Percentiles rank a stretch among this genome's conserved stretches.
These are phyloP conservation scores for Bromus sterilis DNA, from an alignment of 176 grass and related monocot species.

Conservation along the genomic window DNA sequence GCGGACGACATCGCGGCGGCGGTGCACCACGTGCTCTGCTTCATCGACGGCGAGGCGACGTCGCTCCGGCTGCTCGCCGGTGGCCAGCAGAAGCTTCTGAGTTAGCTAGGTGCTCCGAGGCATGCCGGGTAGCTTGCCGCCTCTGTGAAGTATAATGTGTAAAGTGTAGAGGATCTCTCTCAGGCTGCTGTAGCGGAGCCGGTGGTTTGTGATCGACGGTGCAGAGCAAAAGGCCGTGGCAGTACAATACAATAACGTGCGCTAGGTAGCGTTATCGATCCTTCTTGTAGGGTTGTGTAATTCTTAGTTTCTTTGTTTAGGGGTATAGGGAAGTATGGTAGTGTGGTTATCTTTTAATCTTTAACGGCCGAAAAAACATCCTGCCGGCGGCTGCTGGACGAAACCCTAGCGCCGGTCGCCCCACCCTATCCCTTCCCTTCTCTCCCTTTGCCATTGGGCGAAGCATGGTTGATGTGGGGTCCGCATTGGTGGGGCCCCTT, in stretches of 20 bases:
- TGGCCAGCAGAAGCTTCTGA: neutral
- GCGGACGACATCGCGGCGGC: conserved; percentile 85
- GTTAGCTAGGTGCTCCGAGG: neutral
- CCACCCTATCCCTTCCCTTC: too few relatives aligned
- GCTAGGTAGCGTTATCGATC: too few relatives aligned
- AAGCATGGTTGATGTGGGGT: too few relatives aligned
- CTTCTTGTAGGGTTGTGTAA: too few relatives aligned
- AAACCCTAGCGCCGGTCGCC: too few relatives aligned
- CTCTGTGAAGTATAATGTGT: conserved; percentile 12
- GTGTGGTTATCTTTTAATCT: too few relatives aligned
- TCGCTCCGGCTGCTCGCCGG: conserved; percentile 14
- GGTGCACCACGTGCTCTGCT: conserved; percentile 58
- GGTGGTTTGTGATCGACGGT: neutral
- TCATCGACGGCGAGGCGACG: conserved; percentile 50
- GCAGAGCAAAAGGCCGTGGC: neutral
- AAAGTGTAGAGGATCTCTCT: conserved; percentile 2
- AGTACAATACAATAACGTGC: neutral
- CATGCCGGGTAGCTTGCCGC: neutral
- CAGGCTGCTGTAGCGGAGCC: neutral
- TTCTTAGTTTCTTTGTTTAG: too few relatives aligned
- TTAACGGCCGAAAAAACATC: too few relatives aligned
- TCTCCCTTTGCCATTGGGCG: too few relatives aligned
- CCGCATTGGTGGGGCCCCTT: too few relatives aligned
- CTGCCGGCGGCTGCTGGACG: too few relatives aligned
- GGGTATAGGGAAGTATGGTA: too few relatives aligned